Evolutionary conservation across 2,329 filamentous ascomycete species (phyloP).

Genomic region (Aspergillus quadricinctus): DNA sequence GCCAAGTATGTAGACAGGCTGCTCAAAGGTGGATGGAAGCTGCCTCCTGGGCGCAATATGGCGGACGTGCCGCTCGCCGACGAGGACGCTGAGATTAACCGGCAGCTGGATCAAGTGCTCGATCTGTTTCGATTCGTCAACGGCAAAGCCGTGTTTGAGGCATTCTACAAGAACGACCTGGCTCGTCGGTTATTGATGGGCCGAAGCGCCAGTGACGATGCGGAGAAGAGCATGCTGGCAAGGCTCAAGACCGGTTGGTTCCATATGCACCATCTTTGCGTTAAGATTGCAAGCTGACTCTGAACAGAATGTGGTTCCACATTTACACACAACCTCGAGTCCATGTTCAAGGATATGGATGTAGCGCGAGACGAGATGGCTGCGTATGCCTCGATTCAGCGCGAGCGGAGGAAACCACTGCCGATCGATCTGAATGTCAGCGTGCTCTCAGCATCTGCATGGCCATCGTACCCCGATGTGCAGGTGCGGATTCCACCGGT

Average conservation of each 20-base stretch:
- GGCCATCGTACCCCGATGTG: slow-evolving; percentile 84
- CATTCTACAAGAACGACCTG: slow-evolving; percentile 98
- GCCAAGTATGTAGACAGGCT: slow-evolving; percentile 93
- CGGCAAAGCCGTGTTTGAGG: slow-evolving; percentile 96
- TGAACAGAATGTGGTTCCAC: slow-evolving; percentile 74
- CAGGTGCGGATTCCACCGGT: slow-evolving; percentile 69
- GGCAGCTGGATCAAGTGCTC: slow-evolving; percentile 85
- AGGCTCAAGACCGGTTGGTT: slow-evolving; percentile 68
- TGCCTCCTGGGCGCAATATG: slow-evolving; percentile 52
- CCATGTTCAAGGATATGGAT: slow-evolving; percentile 99
- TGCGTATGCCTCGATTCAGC: slow-evolving; percentile 70
- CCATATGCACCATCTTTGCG: background rate
- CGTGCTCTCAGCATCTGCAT: slow-evolving; percentile 84
- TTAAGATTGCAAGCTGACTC: slow-evolving; percentile 2
- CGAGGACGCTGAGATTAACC: slow-evolving; percentile 87
- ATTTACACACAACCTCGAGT: slow-evolving; percentile 95
- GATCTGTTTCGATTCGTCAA: slow-evolving; percentile 96
- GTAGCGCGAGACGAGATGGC: slow-evolving; percentile 87
- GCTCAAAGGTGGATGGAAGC: slow-evolving; percentile 77
- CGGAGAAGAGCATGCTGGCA: slow-evolving; percentile 90
- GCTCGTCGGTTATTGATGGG: slow-evolving; percentile 86
- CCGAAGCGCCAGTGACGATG: slow-evolving; percentile 87
- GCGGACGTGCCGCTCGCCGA: slow-evolving; percentile 62
- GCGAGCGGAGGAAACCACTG: slow-evolving; percentile 55
- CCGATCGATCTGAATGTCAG: slow-evolving; percentile 75